Evolutionary conservation across 768 basidiomycete genomes (phyloP).

Genomic region (Rhodosporidiobolus sp.): DNA sequence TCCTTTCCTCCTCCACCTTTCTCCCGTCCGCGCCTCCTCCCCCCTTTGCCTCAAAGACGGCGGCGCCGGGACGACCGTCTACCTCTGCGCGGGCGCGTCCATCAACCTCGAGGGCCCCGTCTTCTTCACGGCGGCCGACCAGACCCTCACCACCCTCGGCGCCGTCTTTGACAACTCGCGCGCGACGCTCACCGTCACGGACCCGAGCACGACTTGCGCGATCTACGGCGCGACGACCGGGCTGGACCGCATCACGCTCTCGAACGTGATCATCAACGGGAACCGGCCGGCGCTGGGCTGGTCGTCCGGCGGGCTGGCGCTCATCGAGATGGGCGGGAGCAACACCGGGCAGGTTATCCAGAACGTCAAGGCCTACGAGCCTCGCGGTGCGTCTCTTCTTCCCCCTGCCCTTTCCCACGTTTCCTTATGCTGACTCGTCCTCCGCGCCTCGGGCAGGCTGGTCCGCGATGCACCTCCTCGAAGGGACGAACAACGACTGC

Average conservation of each 20-base stretch:
- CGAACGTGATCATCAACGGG: constrained; percentile 10
- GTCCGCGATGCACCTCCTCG: constrained; percentile 39
- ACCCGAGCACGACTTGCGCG: not conserved
- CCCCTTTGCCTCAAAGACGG: constrained; percentile 27
- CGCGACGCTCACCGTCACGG: not conserved
- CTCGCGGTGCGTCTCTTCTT: no score
- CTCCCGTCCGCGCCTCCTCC: no score
- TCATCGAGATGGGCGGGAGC: constrained; percentile 22
- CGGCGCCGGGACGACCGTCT: constrained; percentile 37
- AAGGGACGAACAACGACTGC: constrained; percentile 31
- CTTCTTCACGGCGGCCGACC: constrained; percentile 14
- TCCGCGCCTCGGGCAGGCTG: constrained; percentile 45
- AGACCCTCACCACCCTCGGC: constrained; percentile 27
- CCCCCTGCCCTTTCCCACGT: no score
- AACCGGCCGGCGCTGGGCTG: constrained; percentile 6
- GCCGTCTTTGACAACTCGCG: not conserved
- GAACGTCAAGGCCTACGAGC: constrained; percentile 15
- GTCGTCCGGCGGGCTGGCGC: not conserved
- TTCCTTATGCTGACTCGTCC: no score
- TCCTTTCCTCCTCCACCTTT: no score
- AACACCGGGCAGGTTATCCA: not conserved
- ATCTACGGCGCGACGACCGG: not conserved
- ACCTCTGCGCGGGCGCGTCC: constrained; percentile 17
- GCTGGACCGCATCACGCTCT: not conserved
- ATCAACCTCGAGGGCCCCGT: constrained; percentile 20